Evolutionary conservation across 1,139 yeast genomes (phyloP), one percentile per base, ranked within the genome.

Genomic region (Suhomyces coccinellae): DNA sequence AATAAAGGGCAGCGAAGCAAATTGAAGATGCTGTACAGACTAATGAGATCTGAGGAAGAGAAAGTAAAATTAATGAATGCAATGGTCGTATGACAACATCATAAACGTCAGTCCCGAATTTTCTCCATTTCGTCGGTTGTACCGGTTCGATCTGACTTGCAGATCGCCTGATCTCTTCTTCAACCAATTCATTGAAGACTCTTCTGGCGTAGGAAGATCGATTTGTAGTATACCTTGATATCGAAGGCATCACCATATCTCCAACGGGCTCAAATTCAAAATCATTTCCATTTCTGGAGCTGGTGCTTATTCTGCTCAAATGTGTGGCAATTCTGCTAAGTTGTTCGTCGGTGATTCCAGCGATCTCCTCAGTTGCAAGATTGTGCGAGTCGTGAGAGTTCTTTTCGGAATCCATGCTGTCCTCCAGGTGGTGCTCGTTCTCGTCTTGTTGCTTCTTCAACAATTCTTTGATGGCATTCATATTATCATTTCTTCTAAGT

Each of bases 11-110:
- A 8, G 83, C 83, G 64, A 87, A 87, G 43, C 87, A 78, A 15
- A 83, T 75, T 1, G 87, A 80, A 1, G 91, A 82, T 60, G 80
- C 87, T 1, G 72, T 56, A 39, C 87, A 77, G 7, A 89, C 81
- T 36, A 87, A 65, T 0, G 77, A 63, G 13, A 88, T 91, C 0
- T 95, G 95, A 0, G 96, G 95, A 57, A 85, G 84, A 43, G 69
- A 64, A 27, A 85, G 62, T 46, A 85, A 73, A 2, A 70, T 69
- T 22, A 81, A 59, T 64, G 82, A 61, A 69, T 83, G 67, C 63
- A 64, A 26, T 66, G 93, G 68, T 61, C 80, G 49, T 55, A 68
- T 41, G 58, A 62, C 49, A 62, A 78, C 48, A 66, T 72, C 73
- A 55, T 82, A 81, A 2, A 61, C 26, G 22, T 45, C 57, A 36